Percentiles rank a stretch among this genome's conserved stretches.
Evolutionary conservation across 2,329 filamentous ascomycete genomes (phyloP).

Genomic region (Orbilia javanica): DNA sequence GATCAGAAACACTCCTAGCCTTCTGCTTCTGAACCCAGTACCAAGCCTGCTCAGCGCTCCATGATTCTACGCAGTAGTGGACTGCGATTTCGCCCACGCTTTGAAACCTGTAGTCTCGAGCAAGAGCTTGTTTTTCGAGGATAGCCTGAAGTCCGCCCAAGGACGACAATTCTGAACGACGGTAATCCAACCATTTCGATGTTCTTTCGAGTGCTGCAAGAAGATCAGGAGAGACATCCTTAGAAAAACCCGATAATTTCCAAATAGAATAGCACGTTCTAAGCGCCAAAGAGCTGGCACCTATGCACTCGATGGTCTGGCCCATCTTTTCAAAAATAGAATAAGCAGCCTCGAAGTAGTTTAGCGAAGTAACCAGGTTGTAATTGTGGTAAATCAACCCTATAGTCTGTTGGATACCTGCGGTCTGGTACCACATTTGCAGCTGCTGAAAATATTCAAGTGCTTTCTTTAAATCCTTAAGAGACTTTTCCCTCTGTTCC

Average conservation of each 20-base stretch:
- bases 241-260: not conserved
- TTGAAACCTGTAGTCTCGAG: not conserved
- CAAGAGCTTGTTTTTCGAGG: not conserved
- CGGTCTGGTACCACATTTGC: not conserved
- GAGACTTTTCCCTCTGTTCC: not conserved
- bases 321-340: not conserved
- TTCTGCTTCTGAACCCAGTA: slow-evolving; percentile 11
- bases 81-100: not conserved
- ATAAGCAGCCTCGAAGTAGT: not conserved
- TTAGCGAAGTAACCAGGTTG: not conserved
- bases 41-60: not conserved
- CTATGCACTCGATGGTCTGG: slow-evolving; percentile 1
- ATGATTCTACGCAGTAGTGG: not conserved
- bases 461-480: not conserved
- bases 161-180: not conserved
- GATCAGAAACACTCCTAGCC: not conserved
- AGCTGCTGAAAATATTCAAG: not conserved
- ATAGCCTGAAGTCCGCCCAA: not conserved
- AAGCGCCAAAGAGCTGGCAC: not conserved
- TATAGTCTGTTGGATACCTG: not conserved
- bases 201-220: not conserved
- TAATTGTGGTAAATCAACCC: not conserved
- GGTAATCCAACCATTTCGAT: slow-evolving; percentile 7
- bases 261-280: not conserved
- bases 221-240: not conserved